A percentile compares a stretch with the other conserved stretches of the same genome.
Evolutionary conservation across 2,329 filamentous ascomycete genomes (phyloP).

Genomic region (Alternaria angustiovoidea): DNA sequence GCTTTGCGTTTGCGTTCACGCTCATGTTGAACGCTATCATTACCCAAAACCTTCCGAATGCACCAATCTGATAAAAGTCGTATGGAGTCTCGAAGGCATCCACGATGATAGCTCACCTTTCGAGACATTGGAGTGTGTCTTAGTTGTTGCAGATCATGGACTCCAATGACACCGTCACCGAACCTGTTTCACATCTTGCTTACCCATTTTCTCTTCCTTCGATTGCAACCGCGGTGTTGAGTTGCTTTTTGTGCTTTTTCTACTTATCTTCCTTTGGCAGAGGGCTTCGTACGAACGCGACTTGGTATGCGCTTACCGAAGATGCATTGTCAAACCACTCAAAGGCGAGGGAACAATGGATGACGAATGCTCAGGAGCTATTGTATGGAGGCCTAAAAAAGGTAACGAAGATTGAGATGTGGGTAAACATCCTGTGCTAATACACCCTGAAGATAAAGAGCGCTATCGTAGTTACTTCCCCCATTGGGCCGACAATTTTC

Average conservation of each 20-base stretch:
- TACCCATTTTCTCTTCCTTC: background rate
- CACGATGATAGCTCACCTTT: too few relatives aligned
- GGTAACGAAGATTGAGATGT: background rate
- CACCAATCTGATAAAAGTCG: fast-evolving
- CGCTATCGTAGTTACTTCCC: background rate
- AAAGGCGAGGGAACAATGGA: background rate
- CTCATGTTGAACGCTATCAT: too few relatives aligned
- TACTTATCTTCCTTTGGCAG: background rate
- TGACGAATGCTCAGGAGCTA: background rate
- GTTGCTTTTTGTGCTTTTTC: background rate
- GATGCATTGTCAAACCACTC: background rate
- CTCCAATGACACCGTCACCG: fast-evolving
- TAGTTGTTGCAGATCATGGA: too few relatives aligned
- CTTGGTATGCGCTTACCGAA: background rate
- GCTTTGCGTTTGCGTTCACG: too few relatives aligned
- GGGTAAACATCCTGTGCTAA: background rate
- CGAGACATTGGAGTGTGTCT: too few relatives aligned
- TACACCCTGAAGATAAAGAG: fast-evolving
- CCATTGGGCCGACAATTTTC: background rate
- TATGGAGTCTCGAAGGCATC: fast-evolving
- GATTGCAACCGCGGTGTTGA: background rate
- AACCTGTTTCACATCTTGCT: background rate
- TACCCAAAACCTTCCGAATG: too few relatives aligned
- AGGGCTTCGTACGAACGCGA: background rate
- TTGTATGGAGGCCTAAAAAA: background rate